phyloP scores from a whole-genome alignment of 164 flowering plant species.

The Dillenia suffruticosa region DNA sequence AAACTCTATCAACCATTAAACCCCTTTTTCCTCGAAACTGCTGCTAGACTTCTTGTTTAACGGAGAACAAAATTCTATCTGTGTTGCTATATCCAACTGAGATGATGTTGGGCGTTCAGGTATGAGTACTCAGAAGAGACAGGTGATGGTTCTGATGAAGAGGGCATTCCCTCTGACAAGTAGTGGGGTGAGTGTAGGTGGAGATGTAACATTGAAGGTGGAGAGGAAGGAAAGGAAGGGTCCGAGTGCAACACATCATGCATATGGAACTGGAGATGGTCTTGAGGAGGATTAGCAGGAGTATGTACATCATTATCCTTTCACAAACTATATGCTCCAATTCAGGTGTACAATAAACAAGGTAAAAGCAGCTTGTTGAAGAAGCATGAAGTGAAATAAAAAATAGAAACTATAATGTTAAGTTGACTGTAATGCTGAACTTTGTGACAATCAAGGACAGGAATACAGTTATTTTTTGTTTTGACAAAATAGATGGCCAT shows the following conservation, averaged over 20 bases:
- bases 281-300: constrained; percentile 53
- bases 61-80: background rate
- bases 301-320: background rate
- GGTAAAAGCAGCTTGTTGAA: too few species aligned
- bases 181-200: constrained; percentile 27
- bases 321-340: too few species aligned
- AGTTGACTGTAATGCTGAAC: too few species aligned
- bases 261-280: constrained; percentile 35
- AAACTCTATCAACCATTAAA: too few species aligned
- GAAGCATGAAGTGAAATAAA: too few species aligned
- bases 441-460: too few species aligned
- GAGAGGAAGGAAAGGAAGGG: constrained; percentile 45
- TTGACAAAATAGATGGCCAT: too few species aligned
- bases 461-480: too few species aligned
- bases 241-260: constrained; percentile 25
- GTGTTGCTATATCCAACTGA: too few species aligned
- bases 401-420: too few species aligned
- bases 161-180: constrained; percentile 46
- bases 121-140: constrained; percentile 65
- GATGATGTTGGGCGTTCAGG: constrained; percentile 20
- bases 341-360: too few species aligned
- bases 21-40: too few species aligned
- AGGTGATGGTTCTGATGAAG: constrained; percentile 68
- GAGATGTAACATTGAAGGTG: constrained; percentile 25
- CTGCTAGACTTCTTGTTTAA: background rate